Conservation (phyloP, 495 filamentous ascomycete species). For the Podospora bellae-mahoneyi region DNA sequence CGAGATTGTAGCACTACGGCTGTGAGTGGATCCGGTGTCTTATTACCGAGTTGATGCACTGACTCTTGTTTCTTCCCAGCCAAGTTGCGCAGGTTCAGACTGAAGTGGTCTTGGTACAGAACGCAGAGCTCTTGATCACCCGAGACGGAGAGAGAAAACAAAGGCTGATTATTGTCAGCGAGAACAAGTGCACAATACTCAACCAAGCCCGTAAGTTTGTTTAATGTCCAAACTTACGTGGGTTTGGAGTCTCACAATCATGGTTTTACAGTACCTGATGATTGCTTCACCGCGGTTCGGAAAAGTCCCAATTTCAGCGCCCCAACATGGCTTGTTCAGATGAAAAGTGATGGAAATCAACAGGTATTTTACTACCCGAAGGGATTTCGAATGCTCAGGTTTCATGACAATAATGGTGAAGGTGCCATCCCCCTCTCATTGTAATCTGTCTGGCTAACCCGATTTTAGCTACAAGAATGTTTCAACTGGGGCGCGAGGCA, state of each 20-base stretch:
- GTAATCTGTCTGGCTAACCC: not conserved
- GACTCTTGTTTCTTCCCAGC: not conserved
- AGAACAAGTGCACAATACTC: slow-evolving; percentile 27
- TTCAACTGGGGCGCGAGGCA: not conserved
- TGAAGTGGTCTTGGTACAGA: slow-evolving; percentile 22
- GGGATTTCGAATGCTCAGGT: slow-evolving; percentile 21
- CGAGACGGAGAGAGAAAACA: slow-evolving; percentile 11
- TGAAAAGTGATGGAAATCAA: slow-evolving; percentile 12
- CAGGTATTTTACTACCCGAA: slow-evolving; percentile 24
- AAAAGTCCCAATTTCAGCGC: not conserved
- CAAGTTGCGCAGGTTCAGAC: slow-evolving; percentile 23
- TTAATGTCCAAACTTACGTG: not conserved
- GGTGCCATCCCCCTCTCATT: not conserved
- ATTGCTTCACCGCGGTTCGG: not conserved
- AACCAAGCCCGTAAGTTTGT: slow-evolving; percentile 18
- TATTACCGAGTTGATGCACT: not conserved
- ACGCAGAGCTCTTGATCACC: slow-evolving; percentile 24
- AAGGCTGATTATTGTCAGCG: slow-evolving; percentile 22
- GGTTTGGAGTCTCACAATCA: not conserved
- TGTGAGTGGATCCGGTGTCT: slow-evolving; percentile 12
- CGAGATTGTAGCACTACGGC: slow-evolving; percentile 22
- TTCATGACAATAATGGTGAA: slow-evolving; percentile 20
- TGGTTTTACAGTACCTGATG: not conserved
- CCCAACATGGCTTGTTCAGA: slow-evolving; percentile 23
- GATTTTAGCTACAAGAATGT: not conserved